Conservation (phyloP, 352 stramenopile genomes). For the Phytophthora idaei region DNA sequence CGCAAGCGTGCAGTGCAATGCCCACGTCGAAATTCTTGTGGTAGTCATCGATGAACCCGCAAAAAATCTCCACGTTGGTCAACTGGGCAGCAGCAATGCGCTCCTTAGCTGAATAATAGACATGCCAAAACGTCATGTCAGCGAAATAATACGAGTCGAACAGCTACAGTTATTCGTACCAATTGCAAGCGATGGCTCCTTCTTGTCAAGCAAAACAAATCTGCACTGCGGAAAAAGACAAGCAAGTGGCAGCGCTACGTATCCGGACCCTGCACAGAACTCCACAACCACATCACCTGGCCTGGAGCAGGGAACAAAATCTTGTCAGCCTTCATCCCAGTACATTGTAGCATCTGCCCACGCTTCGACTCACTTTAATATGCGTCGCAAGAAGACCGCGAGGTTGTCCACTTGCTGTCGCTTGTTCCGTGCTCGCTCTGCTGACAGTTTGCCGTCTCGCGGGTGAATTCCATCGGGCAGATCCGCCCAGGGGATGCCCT, state of each 20-base stretch:
- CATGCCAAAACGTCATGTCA: not conserved
- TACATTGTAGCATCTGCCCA: not conserved
- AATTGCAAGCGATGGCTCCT: constrained; percentile 76
- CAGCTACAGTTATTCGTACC: constrained; percentile 35
- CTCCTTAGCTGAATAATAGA: constrained; percentile 49
- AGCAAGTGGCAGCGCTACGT: constrained; percentile 76
- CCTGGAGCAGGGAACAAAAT: constrained; percentile 29
- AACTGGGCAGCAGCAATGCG: constrained; percentile 63
- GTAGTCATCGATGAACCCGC: constrained; percentile 78
- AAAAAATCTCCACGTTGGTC: constrained; percentile 79
- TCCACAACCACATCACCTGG: constrained; percentile 79
- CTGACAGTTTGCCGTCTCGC: constrained; percentile 64
- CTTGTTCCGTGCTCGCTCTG: constrained; percentile 66
- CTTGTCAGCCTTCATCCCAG: constrained; percentile 9
- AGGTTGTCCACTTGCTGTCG: constrained; percentile 82
- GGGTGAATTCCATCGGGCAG: constrained; percentile 75
- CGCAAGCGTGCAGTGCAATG: constrained; percentile 82
- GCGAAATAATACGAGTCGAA: not conserved
- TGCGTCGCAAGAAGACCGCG: constrained; percentile 64
- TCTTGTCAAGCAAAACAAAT: constrained; percentile 84
- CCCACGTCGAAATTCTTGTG: constrained; percentile 71
- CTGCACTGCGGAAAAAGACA: constrained; percentile 75
- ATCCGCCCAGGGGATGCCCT: constrained; percentile 65
- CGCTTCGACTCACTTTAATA: constrained; percentile 49
- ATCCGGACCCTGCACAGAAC: constrained; percentile 82